Conservation (phyloP, 768 basidiomycete genomes). For the Crucibulum laeve region DNA sequence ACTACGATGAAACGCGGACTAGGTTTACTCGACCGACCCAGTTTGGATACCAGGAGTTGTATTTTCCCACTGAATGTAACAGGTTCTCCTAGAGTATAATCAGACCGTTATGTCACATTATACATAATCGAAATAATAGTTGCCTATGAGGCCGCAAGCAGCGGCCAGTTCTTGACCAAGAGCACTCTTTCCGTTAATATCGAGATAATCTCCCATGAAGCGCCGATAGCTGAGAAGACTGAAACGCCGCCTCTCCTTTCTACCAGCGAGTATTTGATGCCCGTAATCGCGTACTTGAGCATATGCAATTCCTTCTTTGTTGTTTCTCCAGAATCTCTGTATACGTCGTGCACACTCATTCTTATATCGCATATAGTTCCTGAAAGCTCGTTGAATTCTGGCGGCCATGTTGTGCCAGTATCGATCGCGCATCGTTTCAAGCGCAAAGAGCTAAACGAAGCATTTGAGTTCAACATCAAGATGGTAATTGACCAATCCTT, state of each 20-base stretch:
- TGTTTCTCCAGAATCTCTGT: conserved; percentile 98
- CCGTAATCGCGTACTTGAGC: conserved; percentile 92
- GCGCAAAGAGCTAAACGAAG: conserved; percentile 78
- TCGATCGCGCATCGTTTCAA: conserved; percentile 97
- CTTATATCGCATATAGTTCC: conserved; percentile 94
- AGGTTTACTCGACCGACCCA: conserved; percentile 83
- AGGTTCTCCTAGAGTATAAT: conserved; percentile 50
- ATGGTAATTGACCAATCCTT: conserved; percentile 17
- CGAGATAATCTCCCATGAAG: conserved; percentile 95
- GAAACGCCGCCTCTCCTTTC: conserved; percentile 92
- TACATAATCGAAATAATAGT: conserved; percentile 39
- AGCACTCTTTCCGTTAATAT: conserved; percentile 76
- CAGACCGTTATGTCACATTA: background rate
- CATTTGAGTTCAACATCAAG: conserved; percentile 4
- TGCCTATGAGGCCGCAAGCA: conserved; percentile 64
- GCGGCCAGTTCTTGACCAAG: conserved; percentile 72
- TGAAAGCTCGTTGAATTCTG: conserved; percentile 93
- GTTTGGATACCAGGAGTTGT: conserved; percentile 81
- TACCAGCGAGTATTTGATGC: conserved; percentile 82
- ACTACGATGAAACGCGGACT: conserved; percentile 88
- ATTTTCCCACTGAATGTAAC: conserved; percentile 82
- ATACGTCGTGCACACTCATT: conserved; percentile 93
- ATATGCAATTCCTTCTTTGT: conserved; percentile 90
- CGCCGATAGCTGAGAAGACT: conserved; percentile 91
- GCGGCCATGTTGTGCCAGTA: conserved; percentile 99